A percentile compares a stretch with the other conserved stretches of the same genome.
These are phyloP conservation scores for Petunia hybrid DNA, from an alignment of 305 asterid genomes.

Conservation along the genomic window DNA sequence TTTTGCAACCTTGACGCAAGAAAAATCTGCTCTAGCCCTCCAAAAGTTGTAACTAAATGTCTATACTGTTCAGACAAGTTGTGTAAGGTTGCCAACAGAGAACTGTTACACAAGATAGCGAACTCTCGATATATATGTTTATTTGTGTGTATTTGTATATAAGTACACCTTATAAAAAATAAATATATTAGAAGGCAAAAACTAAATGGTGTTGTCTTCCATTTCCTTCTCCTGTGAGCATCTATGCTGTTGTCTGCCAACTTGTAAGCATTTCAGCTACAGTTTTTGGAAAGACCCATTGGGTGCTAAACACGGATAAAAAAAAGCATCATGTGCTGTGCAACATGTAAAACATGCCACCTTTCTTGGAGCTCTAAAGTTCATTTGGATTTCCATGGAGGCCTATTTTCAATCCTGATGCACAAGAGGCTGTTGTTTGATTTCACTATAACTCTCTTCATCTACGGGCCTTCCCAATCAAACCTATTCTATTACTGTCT, in stretches of 20 bases:
- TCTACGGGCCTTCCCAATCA: conserved; percentile 18
- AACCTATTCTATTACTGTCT: background rate
- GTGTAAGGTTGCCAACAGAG: background rate
- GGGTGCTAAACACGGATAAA: no score
- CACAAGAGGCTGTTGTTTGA: conserved; percentile 17
- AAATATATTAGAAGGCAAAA: no score
- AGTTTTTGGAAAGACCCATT: no score
- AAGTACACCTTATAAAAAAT: no score
- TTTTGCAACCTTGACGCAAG: background rate
- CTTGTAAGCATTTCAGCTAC: no score
- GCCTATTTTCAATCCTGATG: background rate
- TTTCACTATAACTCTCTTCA: background rate
- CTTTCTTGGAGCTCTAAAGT: background rate
- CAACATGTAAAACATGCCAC: background rate
- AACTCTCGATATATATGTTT: background rate
- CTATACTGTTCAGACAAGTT: background rate
- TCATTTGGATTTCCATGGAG: conserved; percentile 6
- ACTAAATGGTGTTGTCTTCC: no score
- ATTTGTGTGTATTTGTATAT: no score
- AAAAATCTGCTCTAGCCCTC: background rate
- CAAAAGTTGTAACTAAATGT: background rate
- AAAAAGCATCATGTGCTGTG: background rate
- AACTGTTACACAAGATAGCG: background rate
- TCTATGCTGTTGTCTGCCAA: no score
- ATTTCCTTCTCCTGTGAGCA: no score